These are phyloP conservation scores for Fragilariopsis cylindrus DNA, from an alignment of 108 stramenopile genomes.

Conservation along the genomic window DNA sequence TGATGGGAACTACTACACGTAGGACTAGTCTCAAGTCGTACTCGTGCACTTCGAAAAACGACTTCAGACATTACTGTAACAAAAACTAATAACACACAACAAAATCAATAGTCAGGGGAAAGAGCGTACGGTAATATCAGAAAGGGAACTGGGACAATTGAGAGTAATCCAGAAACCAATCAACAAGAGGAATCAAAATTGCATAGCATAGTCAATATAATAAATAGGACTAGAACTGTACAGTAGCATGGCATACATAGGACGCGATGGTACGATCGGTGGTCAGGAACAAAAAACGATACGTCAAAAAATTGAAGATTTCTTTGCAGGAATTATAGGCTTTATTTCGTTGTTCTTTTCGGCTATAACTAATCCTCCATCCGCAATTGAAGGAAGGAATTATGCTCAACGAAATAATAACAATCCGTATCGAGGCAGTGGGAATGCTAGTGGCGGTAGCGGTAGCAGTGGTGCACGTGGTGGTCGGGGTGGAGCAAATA, in stretches of 20 bases:
- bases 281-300: conserved; percentile 27
- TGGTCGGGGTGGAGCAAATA: conserved; percentile 24
- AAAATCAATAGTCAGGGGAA: no score
- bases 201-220: no score
- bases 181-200: no score
- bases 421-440: conserved; percentile 17
- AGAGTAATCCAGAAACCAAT: no score
- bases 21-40: no score
- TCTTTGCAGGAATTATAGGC: conserved; percentile 29
- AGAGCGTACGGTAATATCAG: no score
- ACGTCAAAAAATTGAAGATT: conserved; percentile 30
- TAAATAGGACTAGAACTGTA: neutral
- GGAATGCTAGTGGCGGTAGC: neutral
- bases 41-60: no score
- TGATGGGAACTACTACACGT: no score
- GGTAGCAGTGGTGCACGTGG: neutral
- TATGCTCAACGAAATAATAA: conserved; percentile 29
- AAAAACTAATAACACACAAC: no score
- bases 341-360: conserved; percentile 39
- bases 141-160: no score
- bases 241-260: conserved; percentile 32
- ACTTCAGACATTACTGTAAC: no score
- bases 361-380: conserved; percentile 38
- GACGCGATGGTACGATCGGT: conserved; percentile 35
- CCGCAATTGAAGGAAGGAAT: conserved; percentile 18